Evolutionary conservation across 2,329 filamentous ascomycete species (phyloP).

Genomic region (Colletotrichum musae): DNA sequence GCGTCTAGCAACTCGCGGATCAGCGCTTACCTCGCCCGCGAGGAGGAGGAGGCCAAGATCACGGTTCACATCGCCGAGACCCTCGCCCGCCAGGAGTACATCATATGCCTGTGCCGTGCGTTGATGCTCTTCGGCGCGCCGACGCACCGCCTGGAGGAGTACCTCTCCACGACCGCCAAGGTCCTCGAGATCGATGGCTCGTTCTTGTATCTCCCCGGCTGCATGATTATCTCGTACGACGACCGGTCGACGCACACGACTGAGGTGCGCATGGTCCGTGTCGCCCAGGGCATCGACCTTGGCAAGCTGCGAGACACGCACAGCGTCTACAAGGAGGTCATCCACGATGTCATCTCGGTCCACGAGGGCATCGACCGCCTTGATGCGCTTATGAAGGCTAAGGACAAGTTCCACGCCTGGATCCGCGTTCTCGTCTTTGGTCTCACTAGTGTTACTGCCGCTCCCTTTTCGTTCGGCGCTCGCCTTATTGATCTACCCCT

Average conservation of each 20-base stretch:
- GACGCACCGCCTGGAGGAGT: slow-evolving; percentile 90
- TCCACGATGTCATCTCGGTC: slow-evolving; percentile 71
- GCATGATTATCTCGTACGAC: slow-evolving; percentile 94
- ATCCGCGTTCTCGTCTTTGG: slow-evolving; percentile 77
- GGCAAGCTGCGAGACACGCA: slow-evolving; percentile 74
- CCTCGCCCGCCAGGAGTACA: slow-evolving; percentile 83
- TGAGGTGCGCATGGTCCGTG: slow-evolving; percentile 75
- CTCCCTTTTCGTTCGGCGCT: slow-evolving; percentile 82
- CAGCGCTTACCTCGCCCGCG: slow-evolving; percentile 57
- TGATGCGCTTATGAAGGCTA: slow-evolving; percentile 67
- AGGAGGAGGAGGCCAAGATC: slow-evolving; percentile 58
- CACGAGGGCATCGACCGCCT: slow-evolving; percentile 70
- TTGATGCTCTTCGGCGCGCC: slow-evolving; percentile 92
- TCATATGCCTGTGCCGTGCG: slow-evolving; percentile 85
- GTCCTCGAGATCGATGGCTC: slow-evolving; percentile 90
- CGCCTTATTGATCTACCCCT: slow-evolving; percentile 81
- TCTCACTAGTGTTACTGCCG: slow-evolving; percentile 78
- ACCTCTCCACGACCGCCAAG: slow-evolving; percentile 86
- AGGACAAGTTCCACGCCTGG: slow-evolving; percentile 67
- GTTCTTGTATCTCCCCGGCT: slow-evolving; percentile 86
- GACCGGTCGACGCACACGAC: slow-evolving; percentile 76
- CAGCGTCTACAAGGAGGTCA: slow-evolving; percentile 75
- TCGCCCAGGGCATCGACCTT: slow-evolving; percentile 70
- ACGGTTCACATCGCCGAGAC: slow-evolving; percentile 73
- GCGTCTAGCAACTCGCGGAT: slow-evolving; percentile 54